Evolutionary conservation across 306 rosid genomes (phyloP).

Genomic region (Argentina anserina): DNA sequence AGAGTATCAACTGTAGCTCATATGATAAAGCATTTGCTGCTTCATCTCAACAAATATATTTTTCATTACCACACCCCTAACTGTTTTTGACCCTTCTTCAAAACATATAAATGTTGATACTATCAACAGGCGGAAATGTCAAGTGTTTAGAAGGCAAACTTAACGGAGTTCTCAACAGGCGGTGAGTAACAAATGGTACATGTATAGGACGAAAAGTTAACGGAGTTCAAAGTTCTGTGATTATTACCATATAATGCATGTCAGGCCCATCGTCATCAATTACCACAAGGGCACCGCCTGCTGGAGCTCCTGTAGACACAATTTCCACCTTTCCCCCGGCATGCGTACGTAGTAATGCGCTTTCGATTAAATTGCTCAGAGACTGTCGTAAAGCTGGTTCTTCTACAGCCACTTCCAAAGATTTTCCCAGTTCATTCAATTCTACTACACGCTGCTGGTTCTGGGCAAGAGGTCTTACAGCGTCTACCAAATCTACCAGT

Average conservation of each 20-base stretch:
- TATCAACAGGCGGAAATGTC: no score
- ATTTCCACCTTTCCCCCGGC: slow-evolving; percentile 88
- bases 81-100: not conserved
- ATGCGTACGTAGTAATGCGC: slow-evolving; percentile 77
- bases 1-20: not conserved
- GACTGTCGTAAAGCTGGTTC: slow-evolving; percentile 95
- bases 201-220: not conserved
- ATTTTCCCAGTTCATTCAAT: slow-evolving; percentile 52
- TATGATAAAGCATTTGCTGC: not conserved
- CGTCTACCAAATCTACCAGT: slow-evolving; percentile 75
- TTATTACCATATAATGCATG: slow-evolving; percentile 91
- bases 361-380: slow-evolving; percentile 85
- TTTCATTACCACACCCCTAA: not conserved
- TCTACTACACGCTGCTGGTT: slow-evolving; percentile 57
- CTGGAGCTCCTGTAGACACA: slow-evolving; percentile 75
- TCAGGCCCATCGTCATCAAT: slow-evolving; percentile 97
- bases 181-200: not conserved
- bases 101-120: not conserved
- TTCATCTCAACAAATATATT: not conserved
- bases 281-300: slow-evolving; percentile 81
- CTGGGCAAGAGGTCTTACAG: slow-evolving; percentile 71
- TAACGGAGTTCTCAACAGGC: not conserved
- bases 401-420: slow-evolving; percentile 72
- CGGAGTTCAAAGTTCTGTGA: slow-evolving; percentile 14
- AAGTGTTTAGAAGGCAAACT: not conserved